Conservation (phyloP, 805 yeast genomes). For the Saccharomycopsis vini region DNA sequence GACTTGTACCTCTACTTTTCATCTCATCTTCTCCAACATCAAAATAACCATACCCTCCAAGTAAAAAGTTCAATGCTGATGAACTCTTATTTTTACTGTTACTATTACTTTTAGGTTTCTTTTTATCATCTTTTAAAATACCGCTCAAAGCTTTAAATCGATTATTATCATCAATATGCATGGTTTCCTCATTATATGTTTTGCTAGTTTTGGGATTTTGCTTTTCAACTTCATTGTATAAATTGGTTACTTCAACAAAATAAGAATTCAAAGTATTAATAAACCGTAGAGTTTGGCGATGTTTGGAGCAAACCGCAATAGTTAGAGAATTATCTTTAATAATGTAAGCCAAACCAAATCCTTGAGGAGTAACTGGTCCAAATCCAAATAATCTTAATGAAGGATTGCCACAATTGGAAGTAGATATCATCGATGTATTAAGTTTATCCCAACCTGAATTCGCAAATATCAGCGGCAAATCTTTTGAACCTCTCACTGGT, state of each 20-base stretch:
- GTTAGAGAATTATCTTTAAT: slow-evolving; percentile 73
- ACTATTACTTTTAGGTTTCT: slow-evolving; percentile 14
- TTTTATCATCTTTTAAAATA: not conserved
- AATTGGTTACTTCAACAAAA: slow-evolving; percentile 47
- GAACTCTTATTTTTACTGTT: no score
- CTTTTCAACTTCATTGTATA: slow-evolving; percentile 28
- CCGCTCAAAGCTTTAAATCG: not conserved
- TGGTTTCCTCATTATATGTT: not conserved
- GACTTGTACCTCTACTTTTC: slow-evolving; percentile 32
- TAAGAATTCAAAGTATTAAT: slow-evolving; percentile 58
- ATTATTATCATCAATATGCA: not conserved
- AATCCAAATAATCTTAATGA: slow-evolving; percentile 81
- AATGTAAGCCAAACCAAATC: slow-evolving; percentile 89
- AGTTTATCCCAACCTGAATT: slow-evolving; percentile 84
- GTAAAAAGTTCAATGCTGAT: slow-evolving; percentile 30
- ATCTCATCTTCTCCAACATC: slow-evolving; percentile 63
- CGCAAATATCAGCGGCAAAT: slow-evolving; percentile 68
- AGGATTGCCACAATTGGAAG: slow-evolving; percentile 89
- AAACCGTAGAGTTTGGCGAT: slow-evolving; percentile 77
- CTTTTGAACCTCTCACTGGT: slow-evolving; percentile 21
- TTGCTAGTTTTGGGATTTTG: no score
- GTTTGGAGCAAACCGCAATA: slow-evolving; percentile 78
- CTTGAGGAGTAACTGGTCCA: slow-evolving; percentile 84
- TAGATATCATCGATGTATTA: slow-evolving; percentile 71
- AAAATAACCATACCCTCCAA: slow-evolving; percentile 86